Conservation (phyloP, 768 basidiomycete species). For the Lentinula raphanica region DNA sequence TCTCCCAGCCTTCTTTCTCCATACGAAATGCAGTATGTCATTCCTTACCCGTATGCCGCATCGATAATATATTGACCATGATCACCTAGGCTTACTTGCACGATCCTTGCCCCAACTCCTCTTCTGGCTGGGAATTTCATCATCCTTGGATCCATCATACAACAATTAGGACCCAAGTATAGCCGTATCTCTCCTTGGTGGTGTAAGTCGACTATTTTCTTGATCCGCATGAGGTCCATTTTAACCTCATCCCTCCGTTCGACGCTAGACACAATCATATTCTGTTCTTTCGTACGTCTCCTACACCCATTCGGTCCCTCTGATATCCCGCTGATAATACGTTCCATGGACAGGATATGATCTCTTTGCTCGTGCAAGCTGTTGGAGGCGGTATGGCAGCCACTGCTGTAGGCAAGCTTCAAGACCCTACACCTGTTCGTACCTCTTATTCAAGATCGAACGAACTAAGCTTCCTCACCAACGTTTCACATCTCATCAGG, state of each 20-base stretch:
- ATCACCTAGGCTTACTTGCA: constrained; percentile 30
- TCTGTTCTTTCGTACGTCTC: constrained; percentile 7
- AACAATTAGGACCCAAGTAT: constrained; percentile 27
- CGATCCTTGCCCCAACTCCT: constrained; percentile 52
- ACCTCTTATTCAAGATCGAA: too few relatives aligned
- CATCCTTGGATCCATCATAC: constrained; percentile 31
- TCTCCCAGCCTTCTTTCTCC: constrained; percentile 18
- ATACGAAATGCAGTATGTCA: constrained; percentile 39
- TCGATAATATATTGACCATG: background rate
- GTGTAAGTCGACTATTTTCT: constrained; percentile 8
- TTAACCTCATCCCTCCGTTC: background rate
- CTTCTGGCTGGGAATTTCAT: constrained; percentile 46
- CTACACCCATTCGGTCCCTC: background rate
- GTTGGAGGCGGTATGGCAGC: constrained; percentile 44
- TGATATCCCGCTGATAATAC: background rate
- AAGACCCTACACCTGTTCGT: constrained; percentile 13
- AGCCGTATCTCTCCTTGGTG: constrained; percentile 25
- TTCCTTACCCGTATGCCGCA: background rate
- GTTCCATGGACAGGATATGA: constrained; percentile 36
- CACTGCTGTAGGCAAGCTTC: background rate
- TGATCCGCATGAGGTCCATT: background rate
- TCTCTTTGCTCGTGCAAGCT: constrained; percentile 61
- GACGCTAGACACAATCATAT: constrained; percentile 8
- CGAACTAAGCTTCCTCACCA: too few relatives aligned
- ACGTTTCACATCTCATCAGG: constrained; percentile 17